These are phyloP conservation scores for Phytophthora nicotianae DNA, from an alignment of 352 stramenopile genomes.

Conservation along the genomic window DNA sequence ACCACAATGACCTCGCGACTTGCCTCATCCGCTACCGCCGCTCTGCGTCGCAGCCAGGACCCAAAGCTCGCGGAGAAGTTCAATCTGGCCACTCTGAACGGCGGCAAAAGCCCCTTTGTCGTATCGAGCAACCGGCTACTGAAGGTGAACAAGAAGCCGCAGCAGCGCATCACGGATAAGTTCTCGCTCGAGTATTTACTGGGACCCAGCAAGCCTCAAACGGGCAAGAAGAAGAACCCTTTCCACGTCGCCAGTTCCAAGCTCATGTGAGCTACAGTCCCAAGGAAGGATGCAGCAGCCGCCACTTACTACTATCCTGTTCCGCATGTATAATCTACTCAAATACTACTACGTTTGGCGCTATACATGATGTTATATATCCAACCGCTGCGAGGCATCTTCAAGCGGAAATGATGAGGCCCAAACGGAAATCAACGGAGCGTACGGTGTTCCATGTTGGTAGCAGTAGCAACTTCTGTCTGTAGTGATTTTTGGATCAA, in stretches of 20 bases:
- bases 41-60: constrained; percentile 30
- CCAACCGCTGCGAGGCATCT: too few species aligned
- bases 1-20: constrained; percentile 28
- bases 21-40: constrained; percentile 4
- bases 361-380: too few species aligned
- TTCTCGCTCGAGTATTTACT: constrained; percentile 78
- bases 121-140: constrained; percentile 64
- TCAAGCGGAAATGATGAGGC: too few species aligned
- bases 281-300: not conserved
- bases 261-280: constrained; percentile 51
- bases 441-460: too few species aligned
- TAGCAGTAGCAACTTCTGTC: too few species aligned
- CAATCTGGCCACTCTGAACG: constrained; percentile 66
- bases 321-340: not conserved
- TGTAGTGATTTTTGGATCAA: not conserved
- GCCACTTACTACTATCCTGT: not conserved
- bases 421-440: too few species aligned
- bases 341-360: too few species aligned
- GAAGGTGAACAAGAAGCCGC: constrained; percentile 37
- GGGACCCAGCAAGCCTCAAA: constrained; percentile 23
- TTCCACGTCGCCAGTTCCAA: constrained; percentile 73
- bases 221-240: constrained; percentile 47
- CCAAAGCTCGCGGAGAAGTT: constrained; percentile 62
- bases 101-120: constrained; percentile 71
- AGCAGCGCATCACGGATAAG: constrained; percentile 53